These are phyloP conservation scores for Gossypium herbaceum DNA, from an alignment of 345 rosid species.

Conservation along the genomic window DNA sequence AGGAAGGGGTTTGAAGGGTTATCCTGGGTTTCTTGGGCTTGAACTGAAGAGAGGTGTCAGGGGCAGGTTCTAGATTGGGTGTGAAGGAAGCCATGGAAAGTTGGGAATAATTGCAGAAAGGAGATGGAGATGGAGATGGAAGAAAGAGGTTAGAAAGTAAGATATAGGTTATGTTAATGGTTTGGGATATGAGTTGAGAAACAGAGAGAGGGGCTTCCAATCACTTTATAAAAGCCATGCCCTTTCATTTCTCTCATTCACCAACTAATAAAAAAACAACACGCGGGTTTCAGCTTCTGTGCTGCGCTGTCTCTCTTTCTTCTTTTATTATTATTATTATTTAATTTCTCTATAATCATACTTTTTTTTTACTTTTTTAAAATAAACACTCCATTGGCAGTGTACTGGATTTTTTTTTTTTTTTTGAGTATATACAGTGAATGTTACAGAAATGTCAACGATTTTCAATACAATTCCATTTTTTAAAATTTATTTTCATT, in stretches of 20 bases:
- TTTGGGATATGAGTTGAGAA: background rate
- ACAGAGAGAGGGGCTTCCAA: background rate
- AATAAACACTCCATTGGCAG: no score
- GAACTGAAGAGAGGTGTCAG: constrained; percentile 35
- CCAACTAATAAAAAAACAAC: background rate
- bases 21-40: constrained; percentile 47
- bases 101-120: background rate
- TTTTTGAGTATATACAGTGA: no score
- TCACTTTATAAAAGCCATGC: background rate
- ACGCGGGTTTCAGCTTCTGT: constrained; percentile 4
- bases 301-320: background rate
- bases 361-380: no score
- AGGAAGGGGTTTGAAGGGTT: constrained; percentile 6
- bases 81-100: constrained; percentile 27
- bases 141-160: background rate
- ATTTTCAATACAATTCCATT: no score
- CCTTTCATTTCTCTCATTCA: background rate
- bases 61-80: constrained; percentile 23
- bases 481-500: no score
- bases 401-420: no score
- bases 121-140: background rate
- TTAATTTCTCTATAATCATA: no score
- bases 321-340: background rate
- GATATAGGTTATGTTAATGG: background rate
- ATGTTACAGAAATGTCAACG: no score